Evolutionary conservation across 176 grass and related monocot species (phyloP), one percentile per base, ranked within the genome.

Genomic region (Stipa capillata): DNA sequence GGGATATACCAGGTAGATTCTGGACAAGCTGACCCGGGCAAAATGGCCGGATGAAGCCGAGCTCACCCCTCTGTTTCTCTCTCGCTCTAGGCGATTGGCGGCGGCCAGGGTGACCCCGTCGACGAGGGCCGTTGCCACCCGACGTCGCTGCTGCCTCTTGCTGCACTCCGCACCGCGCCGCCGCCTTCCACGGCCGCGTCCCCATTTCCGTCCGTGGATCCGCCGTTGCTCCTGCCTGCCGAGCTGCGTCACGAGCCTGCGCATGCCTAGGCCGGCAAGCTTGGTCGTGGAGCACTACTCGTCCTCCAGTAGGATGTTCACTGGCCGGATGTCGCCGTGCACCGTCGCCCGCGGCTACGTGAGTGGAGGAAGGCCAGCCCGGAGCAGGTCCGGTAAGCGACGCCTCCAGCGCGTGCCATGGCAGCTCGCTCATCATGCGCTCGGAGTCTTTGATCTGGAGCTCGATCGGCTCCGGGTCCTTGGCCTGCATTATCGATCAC

Each of bases 271-370:
- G 44, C 82, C 86, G 13, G 52, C 56, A 37, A 92, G 83, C 74
- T 89, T 92, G 86, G 69, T 61, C 27, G 72, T 52, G 0, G 62
- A 49, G 12, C 35, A 48, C 29, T 63, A 31, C 15, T 51, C 55
- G 64, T 62, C 59, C 6, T 86, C 32, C 6, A 88, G 70, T 35
- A 92, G 86, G 76, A 92, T 83, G 83, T 83, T 92, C 11, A 41
- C 77, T 40, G 83, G 86, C 67, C 78, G 83, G 4, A 92, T 83
- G 53, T 86, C 82, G 73, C 90, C 90, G 57, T 92, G 90, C 52
- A 69, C 82, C 31, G 52, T 73, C 10, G 68, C 69, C 17, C 52
- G 48, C 39, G 81, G 60, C 64, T 44, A 20, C 44, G 60, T 64
- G 86, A 81, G 74, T 89, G 83, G 77, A 92, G 90, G 86, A 83